Evolutionary conservation across 169 alveolate species (phyloP).

Genomic region (Theileria equi): DNA sequence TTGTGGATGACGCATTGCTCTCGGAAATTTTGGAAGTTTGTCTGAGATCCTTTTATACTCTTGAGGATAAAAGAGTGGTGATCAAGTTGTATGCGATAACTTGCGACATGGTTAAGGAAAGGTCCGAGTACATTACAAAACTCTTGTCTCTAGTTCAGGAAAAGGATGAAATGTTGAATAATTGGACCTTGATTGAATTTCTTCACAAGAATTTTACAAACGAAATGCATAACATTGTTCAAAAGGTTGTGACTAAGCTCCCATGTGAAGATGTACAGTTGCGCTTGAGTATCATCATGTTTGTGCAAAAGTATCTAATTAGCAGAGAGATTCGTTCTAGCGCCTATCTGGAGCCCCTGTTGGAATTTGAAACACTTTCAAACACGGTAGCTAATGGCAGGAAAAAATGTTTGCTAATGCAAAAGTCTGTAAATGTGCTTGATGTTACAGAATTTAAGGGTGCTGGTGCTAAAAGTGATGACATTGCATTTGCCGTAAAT

Average conservation of each 20-base stretch:
- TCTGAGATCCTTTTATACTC: conserved; percentile 4
- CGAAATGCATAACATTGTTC: background rate
- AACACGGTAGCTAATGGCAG: conserved; percentile 34
- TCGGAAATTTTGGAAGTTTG: background rate
- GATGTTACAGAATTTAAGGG: background rate
- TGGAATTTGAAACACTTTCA: conserved; percentile 35
- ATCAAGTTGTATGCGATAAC: too few species aligned
- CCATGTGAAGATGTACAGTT: too few species aligned
- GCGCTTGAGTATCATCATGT: background rate
- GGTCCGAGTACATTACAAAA: too few species aligned
- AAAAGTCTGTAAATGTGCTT: conserved; percentile 16
- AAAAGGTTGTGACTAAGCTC: too few species aligned
- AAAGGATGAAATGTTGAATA: background rate
- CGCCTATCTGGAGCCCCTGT: background rate
- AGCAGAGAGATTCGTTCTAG: background rate
- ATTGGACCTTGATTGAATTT: conserved; percentile 1
- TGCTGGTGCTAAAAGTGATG: too few species aligned
- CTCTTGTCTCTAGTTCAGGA: too few species aligned
- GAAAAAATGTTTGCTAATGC: conserved; percentile 24
- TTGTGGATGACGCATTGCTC: conserved; percentile 7
- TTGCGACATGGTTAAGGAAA: too few species aligned
- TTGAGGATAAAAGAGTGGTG: background rate
- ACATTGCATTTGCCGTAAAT: background rate
- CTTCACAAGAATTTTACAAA: background rate
- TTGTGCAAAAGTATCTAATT: conserved; percentile 1